Evolutionary conservation across 768 basidiomycete genomes (phyloP).

Genomic region (Crassisporium funariophilum): DNA sequence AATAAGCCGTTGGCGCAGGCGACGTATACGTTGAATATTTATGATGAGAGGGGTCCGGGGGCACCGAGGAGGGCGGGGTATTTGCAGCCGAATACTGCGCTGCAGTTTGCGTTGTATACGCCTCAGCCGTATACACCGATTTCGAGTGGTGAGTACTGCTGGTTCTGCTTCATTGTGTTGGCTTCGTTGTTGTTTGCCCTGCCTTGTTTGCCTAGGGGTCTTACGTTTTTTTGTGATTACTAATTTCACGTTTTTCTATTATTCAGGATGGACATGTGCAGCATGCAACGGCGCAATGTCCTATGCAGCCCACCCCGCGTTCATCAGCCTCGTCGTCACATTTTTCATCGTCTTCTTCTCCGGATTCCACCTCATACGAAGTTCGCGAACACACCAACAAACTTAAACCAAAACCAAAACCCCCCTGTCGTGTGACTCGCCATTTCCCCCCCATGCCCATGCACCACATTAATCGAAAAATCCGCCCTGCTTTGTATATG

Average conservation of each 20-base stretch:
- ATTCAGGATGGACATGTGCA: slow-evolving; percentile 57
- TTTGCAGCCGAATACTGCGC: slow-evolving; percentile 65
- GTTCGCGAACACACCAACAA: too few relatives aligned
- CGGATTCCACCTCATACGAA: slow-evolving; percentile 59
- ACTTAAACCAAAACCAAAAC: too few relatives aligned
- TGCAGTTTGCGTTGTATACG: slow-evolving; percentile 84
- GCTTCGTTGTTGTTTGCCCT: too few relatives aligned
- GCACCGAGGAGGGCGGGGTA: slow-evolving; percentile 62
- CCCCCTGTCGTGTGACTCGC: too few relatives aligned
- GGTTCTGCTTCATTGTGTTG: too few relatives aligned
- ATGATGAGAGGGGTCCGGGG: slow-evolving; percentile 76
- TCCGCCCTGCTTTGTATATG: too few relatives aligned
- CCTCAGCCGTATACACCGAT: slow-evolving; percentile 73
- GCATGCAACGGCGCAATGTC: slow-evolving; percentile 47
- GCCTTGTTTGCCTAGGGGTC: not conserved
- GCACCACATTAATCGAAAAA: too few relatives aligned
- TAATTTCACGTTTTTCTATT: not conserved
- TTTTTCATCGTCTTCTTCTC: slow-evolving; percentile 67
- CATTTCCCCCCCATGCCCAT: too few relatives aligned
- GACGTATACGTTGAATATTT: slow-evolving; percentile 78
- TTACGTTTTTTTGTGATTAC: not conserved
- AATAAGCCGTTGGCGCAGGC: slow-evolving; percentile 72
- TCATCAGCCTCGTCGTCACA: slow-evolving; percentile 55
- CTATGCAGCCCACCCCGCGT: slow-evolving; percentile 50
- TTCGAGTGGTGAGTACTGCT: slow-evolving; percentile 29